A percentile compares a stretch with the other conserved stretches of the same genome.
phyloP scores from a whole-genome alignment of 2,329 filamentous ascomycete species.

The Blastomyces silverae region DNA sequence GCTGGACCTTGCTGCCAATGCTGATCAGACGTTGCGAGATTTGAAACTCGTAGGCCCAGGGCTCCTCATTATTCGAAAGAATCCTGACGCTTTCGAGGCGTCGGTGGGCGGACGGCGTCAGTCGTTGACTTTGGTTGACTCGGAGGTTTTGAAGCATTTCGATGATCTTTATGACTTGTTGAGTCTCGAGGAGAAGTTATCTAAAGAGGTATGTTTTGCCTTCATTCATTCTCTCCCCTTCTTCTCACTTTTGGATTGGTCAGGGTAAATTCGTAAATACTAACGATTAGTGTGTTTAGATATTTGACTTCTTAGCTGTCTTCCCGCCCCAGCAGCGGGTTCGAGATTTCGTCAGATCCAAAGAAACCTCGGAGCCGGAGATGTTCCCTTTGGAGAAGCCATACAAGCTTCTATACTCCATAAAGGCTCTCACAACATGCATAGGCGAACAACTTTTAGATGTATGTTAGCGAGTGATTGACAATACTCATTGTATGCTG shows the following conservation, averaged over 20 bases:
- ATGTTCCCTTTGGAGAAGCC: conserved; percentile 64
- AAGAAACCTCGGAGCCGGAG: conserved; percentile 49
- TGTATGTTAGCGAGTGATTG: conserved; percentile 20
- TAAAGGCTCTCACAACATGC: conserved; percentile 60
- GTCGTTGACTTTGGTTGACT: conserved; percentile 59
- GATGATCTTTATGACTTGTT: conserved; percentile 76
- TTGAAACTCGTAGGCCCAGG: conserved; percentile 55
- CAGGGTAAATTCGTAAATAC: conserved; percentile 6
- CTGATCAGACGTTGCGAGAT: conserved; percentile 59
- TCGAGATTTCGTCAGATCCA: conserved; percentile 52
- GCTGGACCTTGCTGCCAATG: conserved; percentile 55
- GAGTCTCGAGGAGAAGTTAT: conserved; percentile 62
- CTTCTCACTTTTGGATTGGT: neutral
- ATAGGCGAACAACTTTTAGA: conserved; percentile 45
- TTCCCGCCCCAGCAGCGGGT: conserved; percentile 63
- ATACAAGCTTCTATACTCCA: conserved; percentile 66
- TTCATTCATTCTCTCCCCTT: neutral
- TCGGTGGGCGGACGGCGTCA: conserved; percentile 36
- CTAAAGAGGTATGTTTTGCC: conserved; percentile 52
- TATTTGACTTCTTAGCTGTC: conserved; percentile 62
- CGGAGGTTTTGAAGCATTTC: conserved; percentile 74
- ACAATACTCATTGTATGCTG: conserved; percentile 15
- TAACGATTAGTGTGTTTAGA: conserved; percentile 36
- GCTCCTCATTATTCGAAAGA: conserved; percentile 57
- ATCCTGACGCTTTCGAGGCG: conserved; percentile 44